Conservation (phyloP, 169 alveolate genomes). For the Eimeria mitis region DNA sequence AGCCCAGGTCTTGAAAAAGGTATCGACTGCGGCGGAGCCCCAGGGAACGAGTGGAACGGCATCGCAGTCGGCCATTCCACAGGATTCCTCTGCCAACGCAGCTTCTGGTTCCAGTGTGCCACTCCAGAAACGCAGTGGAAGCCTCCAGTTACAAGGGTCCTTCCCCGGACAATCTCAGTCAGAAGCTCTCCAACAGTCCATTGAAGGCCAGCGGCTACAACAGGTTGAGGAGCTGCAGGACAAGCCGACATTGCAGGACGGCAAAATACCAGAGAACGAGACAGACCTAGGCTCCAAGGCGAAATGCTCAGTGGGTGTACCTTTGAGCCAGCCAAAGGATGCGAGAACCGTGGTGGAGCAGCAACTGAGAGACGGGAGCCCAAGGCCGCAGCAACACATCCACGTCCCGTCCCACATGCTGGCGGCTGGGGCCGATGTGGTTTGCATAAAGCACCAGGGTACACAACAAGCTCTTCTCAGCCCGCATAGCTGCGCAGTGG, state of each 20-base stretch:
- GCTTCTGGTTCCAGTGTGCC: background rate
- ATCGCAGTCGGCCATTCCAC: constrained; percentile 12
- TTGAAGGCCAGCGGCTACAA: background rate
- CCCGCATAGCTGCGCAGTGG: constrained; percentile 74
- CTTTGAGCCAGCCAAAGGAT: background rate
- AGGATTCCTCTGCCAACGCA: constrained; percentile 19
- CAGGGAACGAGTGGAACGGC: constrained; percentile 29
- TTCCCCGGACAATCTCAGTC: background rate
- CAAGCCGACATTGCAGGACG: background rate
- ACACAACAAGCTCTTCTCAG: constrained; percentile 53
- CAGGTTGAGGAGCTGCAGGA: constrained; percentile 30
- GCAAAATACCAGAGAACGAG: background rate
- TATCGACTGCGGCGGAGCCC: constrained; percentile 61
- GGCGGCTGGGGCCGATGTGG: constrained; percentile 25
- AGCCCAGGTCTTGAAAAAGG: constrained; percentile 34
- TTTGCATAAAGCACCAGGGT: constrained; percentile 44
- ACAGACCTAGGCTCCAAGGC: background rate
- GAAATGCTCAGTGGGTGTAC: background rate
- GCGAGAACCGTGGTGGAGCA: background rate
- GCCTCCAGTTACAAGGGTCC: background rate
- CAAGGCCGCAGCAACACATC: constrained; percentile 37
- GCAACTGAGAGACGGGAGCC: constrained; percentile 3
- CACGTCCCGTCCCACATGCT: constrained; percentile 69
- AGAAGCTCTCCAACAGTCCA: background rate
- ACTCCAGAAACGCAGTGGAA: background rate